These are phyloP conservation scores for Elasticomyces elasticus DNA, from an alignment of 495 filamentous ascomycete genomes.

Conservation along the genomic window DNA sequence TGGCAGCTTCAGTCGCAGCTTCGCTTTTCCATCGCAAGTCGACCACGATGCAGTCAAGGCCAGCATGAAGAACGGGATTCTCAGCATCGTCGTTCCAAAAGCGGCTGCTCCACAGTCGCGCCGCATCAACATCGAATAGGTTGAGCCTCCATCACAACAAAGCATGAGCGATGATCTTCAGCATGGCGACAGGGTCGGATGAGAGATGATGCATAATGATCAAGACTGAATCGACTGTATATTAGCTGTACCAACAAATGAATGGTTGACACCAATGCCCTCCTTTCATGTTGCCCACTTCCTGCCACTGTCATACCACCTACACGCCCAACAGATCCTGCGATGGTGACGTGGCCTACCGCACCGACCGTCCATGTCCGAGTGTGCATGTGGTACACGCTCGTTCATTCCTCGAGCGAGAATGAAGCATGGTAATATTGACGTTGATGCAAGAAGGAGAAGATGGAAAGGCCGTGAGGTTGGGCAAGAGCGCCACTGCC, in stretches of 20 bases:
- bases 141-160: too few species aligned
- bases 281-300: too few species aligned
- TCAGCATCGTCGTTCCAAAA: conserved; percentile 70
- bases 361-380: too few species aligned
- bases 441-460: too few species aligned
- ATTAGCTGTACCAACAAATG: conserved; percentile 6
- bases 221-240: not conserved
- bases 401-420: too few species aligned
- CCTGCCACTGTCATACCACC: too few species aligned
- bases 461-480: too few species aligned
- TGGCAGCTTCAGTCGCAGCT: conserved; percentile 69
- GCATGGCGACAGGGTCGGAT: not conserved
- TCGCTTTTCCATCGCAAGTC: conserved; percentile 64
- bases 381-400: too few species aligned
- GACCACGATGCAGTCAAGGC: conserved; percentile 72
- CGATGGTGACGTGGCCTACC: too few species aligned
- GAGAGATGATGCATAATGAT: not conserved
- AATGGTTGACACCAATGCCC: not conserved
- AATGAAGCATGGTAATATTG: too few species aligned
- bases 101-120: conserved; percentile 42
- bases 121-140: conserved; percentile 50
- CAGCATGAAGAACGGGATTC: conserved; percentile 62
- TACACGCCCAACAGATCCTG: too few species aligned
- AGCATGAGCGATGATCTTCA: not conserved
- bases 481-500: not conserved